Conservation (phyloP, 257 asterid species). For the Capsicum chinense region DNA sequence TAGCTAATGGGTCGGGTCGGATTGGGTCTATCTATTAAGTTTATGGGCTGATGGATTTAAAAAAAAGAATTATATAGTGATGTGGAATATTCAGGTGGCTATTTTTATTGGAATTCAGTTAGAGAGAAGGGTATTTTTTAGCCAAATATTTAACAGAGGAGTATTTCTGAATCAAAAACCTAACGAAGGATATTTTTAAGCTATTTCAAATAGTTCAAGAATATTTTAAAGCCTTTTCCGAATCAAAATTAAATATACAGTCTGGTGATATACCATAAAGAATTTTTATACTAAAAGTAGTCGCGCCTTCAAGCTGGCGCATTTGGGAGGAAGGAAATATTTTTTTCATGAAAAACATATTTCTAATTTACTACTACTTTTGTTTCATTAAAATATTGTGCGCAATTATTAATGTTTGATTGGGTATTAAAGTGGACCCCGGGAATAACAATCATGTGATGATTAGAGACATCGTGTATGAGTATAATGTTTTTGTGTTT, state of each 20-base stretch:
- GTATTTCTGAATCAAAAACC: no score
- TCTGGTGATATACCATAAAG: not conserved
- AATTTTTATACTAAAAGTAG: not conserved
- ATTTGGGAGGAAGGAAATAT: not conserved
- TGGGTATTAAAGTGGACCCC: not conserved
- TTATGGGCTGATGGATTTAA: no score
- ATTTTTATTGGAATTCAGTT: no score
- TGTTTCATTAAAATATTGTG: not conserved
- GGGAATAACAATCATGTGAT: not conserved
- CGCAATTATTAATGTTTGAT: constrained; percentile 1
- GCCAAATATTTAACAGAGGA: no score
- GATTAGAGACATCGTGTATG: not conserved
- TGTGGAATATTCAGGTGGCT: no score
- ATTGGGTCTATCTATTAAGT: no score
- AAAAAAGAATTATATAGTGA: no score
- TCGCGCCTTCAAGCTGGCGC: not conserved
- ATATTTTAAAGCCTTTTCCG: no score
- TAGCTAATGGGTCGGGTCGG: no score
- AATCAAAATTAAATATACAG: not conserved
- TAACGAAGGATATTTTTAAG: no score
- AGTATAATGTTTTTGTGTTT: not conserved
- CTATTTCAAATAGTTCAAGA: no score
- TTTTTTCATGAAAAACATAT: not conserved
- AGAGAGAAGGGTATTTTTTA: no score
- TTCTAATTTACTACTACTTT: not conserved